Percentiles rank a stretch among this genome's conserved stretches.
These are phyloP conservation scores for Thymus mandschuricus DNA, from an alignment of 257 asterid genomes.

Conservation along the genomic window DNA sequence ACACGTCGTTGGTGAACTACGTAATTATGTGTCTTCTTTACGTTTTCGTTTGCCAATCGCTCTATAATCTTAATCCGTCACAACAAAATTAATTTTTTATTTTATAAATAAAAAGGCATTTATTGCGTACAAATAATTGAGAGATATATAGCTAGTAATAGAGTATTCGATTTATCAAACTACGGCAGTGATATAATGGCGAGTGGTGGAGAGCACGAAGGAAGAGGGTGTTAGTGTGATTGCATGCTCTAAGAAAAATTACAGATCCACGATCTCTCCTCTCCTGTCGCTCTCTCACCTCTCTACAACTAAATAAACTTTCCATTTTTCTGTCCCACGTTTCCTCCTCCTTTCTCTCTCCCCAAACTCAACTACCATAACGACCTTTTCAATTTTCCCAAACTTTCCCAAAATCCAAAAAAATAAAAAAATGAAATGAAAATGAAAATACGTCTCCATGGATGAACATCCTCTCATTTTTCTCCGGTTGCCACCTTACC, in stretches of 20 bases:
- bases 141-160: too few species aligned
- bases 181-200: not conserved
- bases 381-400: constrained; percentile 29
- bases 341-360: constrained; percentile 20
- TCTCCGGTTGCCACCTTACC: too few species aligned
- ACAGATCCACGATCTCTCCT: constrained; percentile 37
- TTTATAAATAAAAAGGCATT: too few species aligned
- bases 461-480: not conserved
- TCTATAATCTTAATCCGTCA: too few species aligned
- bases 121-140: too few species aligned
- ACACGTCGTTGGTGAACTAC: too few species aligned
- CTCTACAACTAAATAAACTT: not conserved
- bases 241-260: not conserved
- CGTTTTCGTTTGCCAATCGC: too few species aligned
- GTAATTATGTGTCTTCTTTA: too few species aligned
- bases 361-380: constrained; percentile 29
- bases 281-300: constrained; percentile 27
- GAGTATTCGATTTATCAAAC: too few species aligned
- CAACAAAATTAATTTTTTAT: too few species aligned
- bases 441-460: constrained; percentile 5
- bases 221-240: constrained; percentile 4
- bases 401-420: not conserved
- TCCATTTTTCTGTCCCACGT: constrained; percentile 8
- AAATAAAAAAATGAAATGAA: not conserved
- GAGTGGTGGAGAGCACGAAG: constrained; percentile 30